These are phyloP conservation scores for Lasiodiplodia sp. DNA, from an alignment of 2,329 filamentous ascomycete genomes.

Conservation along the genomic window DNA sequence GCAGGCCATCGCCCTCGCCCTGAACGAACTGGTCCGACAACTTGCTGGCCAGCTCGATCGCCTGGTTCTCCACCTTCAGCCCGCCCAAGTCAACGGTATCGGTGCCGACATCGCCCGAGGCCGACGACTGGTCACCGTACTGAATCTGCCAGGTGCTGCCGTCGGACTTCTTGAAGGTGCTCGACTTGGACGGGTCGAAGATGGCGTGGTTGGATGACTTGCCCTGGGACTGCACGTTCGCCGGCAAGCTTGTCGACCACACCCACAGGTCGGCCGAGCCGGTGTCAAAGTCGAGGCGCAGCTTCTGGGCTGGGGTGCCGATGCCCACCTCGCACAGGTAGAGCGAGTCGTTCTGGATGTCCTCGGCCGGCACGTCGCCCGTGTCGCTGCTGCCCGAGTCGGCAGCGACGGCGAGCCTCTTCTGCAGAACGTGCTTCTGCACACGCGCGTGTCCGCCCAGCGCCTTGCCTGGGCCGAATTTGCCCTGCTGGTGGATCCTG, in stretches of 20 bases:
- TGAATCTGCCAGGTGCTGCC: conserved; percentile 68
- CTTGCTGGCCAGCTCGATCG: conserved; percentile 68
- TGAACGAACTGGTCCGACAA: conserved; percentile 66
- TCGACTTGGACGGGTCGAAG: conserved; percentile 68
- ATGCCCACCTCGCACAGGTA: conserved; percentile 71
- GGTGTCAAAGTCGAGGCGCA: conserved; percentile 72
- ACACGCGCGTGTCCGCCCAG: conserved; percentile 59
- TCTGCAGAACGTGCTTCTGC: conserved; percentile 57
- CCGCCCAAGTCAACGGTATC: conserved; percentile 70
- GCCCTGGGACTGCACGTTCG: conserved; percentile 41
- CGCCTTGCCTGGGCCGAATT: conserved; percentile 54
- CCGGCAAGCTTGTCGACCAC: conserved; percentile 61
- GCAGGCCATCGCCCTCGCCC: conserved; percentile 67
- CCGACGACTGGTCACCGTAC: conserved; percentile 73
- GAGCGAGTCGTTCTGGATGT: conserved; percentile 71
- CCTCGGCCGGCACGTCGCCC: conserved; percentile 65
- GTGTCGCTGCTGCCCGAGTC: conserved; percentile 39
- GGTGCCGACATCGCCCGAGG: conserved; percentile 69
- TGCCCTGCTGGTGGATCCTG: conserved; percentile 57
- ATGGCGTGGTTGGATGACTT: conserved; percentile 54
- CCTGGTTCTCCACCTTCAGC: conserved; percentile 66
- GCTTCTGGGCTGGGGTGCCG: conserved; percentile 68
- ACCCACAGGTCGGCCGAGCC: conserved; percentile 65
- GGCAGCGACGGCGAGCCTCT: conserved; percentile 40
- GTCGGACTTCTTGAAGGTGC: conserved; percentile 60